phyloP scores from a whole-genome alignment of 768 basidiomycete genomes.

The Mycena capillaripes region DNA sequence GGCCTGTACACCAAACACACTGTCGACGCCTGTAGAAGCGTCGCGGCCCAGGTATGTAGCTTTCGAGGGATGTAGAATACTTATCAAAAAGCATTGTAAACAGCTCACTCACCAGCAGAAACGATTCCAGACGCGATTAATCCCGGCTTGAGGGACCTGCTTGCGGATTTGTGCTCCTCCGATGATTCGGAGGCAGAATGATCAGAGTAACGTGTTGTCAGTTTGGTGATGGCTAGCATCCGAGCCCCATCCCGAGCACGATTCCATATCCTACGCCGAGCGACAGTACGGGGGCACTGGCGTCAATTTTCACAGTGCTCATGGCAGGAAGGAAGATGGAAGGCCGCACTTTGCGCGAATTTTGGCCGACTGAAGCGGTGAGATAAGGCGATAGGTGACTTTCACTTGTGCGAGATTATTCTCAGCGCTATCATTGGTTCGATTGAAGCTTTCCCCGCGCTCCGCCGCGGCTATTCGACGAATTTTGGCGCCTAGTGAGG shows the following conservation, averaged over 20 bases:
- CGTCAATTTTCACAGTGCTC: slow-evolving; percentile 26
- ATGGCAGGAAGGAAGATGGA: neutral
- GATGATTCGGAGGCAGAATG: slow-evolving; percentile 22
- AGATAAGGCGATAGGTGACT: too few species aligned
- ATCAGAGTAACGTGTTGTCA: slow-evolving; percentile 29
- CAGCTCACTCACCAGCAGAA: slow-evolving; percentile 8
- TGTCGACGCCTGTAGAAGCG: slow-evolving; percentile 58
- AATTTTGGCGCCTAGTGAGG: too few species aligned
- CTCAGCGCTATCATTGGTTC: too few species aligned
- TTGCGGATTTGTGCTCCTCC: slow-evolving; percentile 30
- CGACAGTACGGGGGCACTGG: slow-evolving; percentile 33
- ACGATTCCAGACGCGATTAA: slow-evolving; percentile 20
- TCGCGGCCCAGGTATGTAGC: too few species aligned
- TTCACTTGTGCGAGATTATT: too few species aligned
- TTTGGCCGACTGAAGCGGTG: too few species aligned
- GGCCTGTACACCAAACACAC: slow-evolving; percentile 24
- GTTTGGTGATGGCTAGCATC: slow-evolving; percentile 29
- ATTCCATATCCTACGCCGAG: slow-evolving; percentile 33
- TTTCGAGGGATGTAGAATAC: too few species aligned
- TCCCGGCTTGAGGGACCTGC: slow-evolving; percentile 12
- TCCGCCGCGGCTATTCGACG: too few species aligned
- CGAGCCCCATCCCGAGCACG: slow-evolving; percentile 34
- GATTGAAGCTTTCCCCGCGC: too few species aligned
- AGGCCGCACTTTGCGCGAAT: too few species aligned
- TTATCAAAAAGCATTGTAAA: too few species aligned